Evolutionary conservation across 2,329 filamentous ascomycete species (phyloP).

Genomic region (Amauroascus niger): DNA sequence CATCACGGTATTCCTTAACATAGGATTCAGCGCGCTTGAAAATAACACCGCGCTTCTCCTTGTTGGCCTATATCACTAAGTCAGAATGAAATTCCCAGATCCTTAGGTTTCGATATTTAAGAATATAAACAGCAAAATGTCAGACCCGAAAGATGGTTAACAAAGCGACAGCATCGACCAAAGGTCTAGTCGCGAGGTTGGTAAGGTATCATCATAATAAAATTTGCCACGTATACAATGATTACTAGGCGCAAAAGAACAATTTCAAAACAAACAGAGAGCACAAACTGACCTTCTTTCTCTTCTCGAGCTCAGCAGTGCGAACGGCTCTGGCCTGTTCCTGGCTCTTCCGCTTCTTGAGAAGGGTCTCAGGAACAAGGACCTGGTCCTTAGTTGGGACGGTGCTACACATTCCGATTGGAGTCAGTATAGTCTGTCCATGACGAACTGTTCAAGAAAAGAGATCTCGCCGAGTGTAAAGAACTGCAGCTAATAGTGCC

Average conservation of each 20-base stretch:
- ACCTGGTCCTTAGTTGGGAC: conserved; percentile 92
- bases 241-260: conserved; percentile 9
- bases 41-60: conserved; percentile 96
- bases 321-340: conserved; percentile 96
- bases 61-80: conserved; percentile 62
- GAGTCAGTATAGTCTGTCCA: conserved; percentile 70
- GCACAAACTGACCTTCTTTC: conserved; percentile 71
- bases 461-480: conserved; percentile 69
- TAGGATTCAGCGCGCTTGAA: conserved; percentile 99
- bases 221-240: conserved; percentile 23
- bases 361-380: conserved; percentile 95
- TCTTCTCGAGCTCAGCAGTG: conserved; percentile 68
- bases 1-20: conserved; percentile 98
- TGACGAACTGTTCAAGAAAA: conserved; percentile 50
- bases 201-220: conserved; percentile 78
- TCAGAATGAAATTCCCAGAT: conserved; percentile 25
- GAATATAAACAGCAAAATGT: conserved; percentile 32
- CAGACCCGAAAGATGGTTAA: conserved; percentile 62
- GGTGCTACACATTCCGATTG: conserved; percentile 48
- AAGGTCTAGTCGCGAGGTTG: conserved; percentile 81
- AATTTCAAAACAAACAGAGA: conserved; percentile 7
- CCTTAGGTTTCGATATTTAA: neutral
- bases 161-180: conserved; percentile 83
- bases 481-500: conserved; percentile 83
- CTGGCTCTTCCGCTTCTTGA: conserved; percentile 99